Percentiles rank a stretch among this genome's conserved stretches.
Evolutionary conservation across 176 grass and related monocot genomes (phyloP).

Genomic region (Melocanna baccifera): DNA sequence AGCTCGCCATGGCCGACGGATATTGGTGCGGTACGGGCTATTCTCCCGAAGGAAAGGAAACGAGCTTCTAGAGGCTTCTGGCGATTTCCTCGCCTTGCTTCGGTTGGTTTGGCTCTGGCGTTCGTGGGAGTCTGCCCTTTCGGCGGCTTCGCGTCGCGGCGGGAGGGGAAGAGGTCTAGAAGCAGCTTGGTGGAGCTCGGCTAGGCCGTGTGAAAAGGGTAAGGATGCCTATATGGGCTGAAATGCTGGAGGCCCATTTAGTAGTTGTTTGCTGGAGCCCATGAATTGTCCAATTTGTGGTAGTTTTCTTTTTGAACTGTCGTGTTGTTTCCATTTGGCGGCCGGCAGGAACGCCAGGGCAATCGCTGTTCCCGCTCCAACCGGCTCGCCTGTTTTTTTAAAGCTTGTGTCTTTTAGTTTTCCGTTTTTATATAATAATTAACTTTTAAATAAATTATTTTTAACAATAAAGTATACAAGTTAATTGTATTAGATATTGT

Average conservation of each 20-base stretch:
- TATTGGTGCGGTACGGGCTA: neutral
- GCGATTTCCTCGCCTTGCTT: neutral
- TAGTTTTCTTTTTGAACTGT: too few species aligned
- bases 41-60: neutral
- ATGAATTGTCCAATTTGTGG: too few species aligned
- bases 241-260: neutral
- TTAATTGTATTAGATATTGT: too few species aligned
- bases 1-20: conserved; percentile 43
- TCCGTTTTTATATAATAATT: too few species aligned
- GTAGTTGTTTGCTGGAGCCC: neutral
- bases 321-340: too few species aligned
- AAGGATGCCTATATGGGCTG: neutral
- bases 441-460: too few species aligned
- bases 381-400: too few species aligned
- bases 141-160: conserved; percentile 7
- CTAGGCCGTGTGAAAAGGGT: neutral
- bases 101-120: neutral
- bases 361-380: too few species aligned
- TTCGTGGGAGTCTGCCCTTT: neutral
- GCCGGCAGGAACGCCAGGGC: too few species aligned
- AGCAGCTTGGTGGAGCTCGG: neutral
- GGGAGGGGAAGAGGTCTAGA: conserved; percentile 1
- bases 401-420: too few species aligned
- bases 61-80: neutral
- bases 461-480: too few species aligned